phyloP scores from a whole-genome alignment of 805 yeast species.

The Sugiyamaella americana region DNA sequence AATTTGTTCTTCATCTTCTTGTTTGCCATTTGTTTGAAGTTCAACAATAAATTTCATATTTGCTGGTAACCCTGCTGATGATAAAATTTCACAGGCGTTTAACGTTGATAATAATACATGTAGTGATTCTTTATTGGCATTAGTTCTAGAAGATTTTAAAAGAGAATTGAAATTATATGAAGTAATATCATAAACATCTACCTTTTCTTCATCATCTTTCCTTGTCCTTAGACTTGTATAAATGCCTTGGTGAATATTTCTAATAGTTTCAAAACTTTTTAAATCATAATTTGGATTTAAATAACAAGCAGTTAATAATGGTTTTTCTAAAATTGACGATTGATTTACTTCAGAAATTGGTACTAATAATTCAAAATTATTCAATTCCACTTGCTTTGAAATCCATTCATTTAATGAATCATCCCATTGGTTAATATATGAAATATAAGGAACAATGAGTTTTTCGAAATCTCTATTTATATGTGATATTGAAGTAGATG shows the following conservation, averaged over 20 bases:
- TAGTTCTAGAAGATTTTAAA: neutral
- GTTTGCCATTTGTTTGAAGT: conserved; percentile 9
- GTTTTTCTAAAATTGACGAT: neutral
- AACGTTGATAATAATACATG: neutral
- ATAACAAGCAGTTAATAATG: conserved; percentile 6
- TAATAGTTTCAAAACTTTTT: conserved; percentile 8
- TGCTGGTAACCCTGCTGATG: neutral
- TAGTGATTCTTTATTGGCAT: neutral
- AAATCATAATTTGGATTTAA: conserved; percentile 3
- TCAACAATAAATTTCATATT: neutral
- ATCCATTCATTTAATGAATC: neutral
- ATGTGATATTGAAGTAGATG: conserved; percentile 12
- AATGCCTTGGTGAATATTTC: conserved; percentile 10
- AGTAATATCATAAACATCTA: neutral
- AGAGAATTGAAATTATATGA: neutral
- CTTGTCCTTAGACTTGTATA: neutral
- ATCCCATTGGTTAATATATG: conserved; percentile 18
- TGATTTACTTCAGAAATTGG: neutral
- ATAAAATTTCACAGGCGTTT: neutral
- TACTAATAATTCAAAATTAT: neutral
- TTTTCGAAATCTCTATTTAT: conserved; percentile 8
- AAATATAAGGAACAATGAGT: conserved; percentile 27
- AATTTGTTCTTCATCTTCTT: conserved; percentile 12
- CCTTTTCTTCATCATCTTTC: too few species aligned
- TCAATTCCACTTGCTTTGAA: neutral